A percentile compares a stretch with the other conserved stretches of the same genome.
These are phyloP conservation scores for Didymella lethalis DNA, from an alignment of 2,329 filamentous ascomycete genomes.

Conservation along the genomic window DNA sequence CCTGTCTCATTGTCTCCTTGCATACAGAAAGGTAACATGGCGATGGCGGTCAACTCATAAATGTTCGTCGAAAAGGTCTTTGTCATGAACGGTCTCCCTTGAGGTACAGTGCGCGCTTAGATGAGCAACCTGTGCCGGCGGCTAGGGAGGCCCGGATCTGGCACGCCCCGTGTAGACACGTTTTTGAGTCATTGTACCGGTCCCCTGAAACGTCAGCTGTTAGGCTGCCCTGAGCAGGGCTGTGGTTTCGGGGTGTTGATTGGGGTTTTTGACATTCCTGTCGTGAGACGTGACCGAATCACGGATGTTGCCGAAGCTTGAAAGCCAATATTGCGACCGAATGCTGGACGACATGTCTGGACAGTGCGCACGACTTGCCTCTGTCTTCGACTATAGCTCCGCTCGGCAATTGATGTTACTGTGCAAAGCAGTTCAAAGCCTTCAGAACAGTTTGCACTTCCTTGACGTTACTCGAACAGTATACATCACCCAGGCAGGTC, in stretches of 20 bases:
- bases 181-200: not conserved
- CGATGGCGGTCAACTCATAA: slow-evolving; percentile 10
- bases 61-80: slow-evolving; percentile 16
- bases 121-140: slow-evolving; percentile 23
- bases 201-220: slow-evolving; percentile 17
- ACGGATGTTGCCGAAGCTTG: not conserved
- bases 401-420: too few relatives aligned
- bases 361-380: not conserved
- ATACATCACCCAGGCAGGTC: too few relatives aligned
- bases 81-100: slow-evolving; percentile 20
- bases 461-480: not conserved
- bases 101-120: slow-evolving; percentile 16
- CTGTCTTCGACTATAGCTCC: not conserved
- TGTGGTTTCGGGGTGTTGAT: not conserved
- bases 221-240: slow-evolving; percentile 2
- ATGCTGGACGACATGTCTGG: not conserved
- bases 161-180: slow-evolving; percentile 13
- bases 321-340: not conserved
- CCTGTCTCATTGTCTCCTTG: slow-evolving; percentile 13
- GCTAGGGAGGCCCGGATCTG: slow-evolving; percentile 18
- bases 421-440: not conserved
- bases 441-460: not conserved
- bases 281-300: not conserved
- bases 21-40: slow-evolving; percentile 18
- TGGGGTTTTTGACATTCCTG: not conserved